Base-by-base conservation (phyloP, 2,329 filamentous ascomycete genomes). In the Parasarocladium wereldwijsianum region DNA sequence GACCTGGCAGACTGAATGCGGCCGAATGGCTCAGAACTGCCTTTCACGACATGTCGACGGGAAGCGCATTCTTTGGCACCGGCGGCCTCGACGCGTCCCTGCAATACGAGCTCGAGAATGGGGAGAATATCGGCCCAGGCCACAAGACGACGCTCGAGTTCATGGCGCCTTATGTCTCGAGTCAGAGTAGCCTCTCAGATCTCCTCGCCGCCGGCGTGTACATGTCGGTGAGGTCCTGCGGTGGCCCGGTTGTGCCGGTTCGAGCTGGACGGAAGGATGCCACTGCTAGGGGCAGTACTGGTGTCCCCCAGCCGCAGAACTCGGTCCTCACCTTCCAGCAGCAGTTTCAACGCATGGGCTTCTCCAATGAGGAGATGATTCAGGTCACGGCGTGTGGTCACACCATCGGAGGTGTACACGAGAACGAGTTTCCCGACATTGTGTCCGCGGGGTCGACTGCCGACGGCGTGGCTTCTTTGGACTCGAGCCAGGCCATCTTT, bases 31-130 rank as follows among this genome's bases (percentile, higher is more conserved):
- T 76, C 24, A 60, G 70, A 18, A 61, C 65, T 3, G 70, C 61
- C 15, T 75, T 76, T 36, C 70, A 75, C 47, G 70, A 75, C 43
- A 70, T 73, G 61, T 54, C 66, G 4, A 69, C 67, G 3, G 61
- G 56, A 17, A 70, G 66, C 40, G 44, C 51, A 9, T 60, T 50
- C 36, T 55, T 50, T 17, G 53, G 55, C 21, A 49, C 47, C 4
- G 70, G 70, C 20, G 71, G 71, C 1, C 36, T 75, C 21, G 71
- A 76, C 39, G 70, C 52, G 10, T 76, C 70, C 4, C 50, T 76
- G 17, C 64, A 70, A 36, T 76, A 65, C 40, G 70, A 76, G 47
- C 48, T 72, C 13, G 51, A 46, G 17, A 60, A 56, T 32, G 55
- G 58, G 21, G 70, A 76, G 38, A 74, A 75, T 39, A 51, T 60